Evolutionary conservation across 2,329 filamentous ascomycete species (phyloP), one percentile per base, ranked within the genome.

Genomic region (Trichoderma arundinaceum): DNA sequence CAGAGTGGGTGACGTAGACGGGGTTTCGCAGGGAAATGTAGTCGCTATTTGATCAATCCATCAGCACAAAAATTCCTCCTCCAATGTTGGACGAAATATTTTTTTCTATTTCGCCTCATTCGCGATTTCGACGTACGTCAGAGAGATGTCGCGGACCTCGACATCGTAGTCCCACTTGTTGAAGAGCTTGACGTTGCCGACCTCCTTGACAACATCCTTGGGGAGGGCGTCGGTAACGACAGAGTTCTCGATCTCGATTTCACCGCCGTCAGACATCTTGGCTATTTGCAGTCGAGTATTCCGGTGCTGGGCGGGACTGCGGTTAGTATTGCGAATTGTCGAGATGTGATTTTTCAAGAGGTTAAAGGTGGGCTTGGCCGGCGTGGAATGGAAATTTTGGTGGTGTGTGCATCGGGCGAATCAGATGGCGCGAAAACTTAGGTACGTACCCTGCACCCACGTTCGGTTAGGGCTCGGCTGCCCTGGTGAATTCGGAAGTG

Each of bases 1-100:
- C 95, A 74, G 94, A 96, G 90, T 99, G 95, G 81, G 95, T 93
- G 84, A 97, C 89, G 87, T 98, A 99, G 87, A 98, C 95, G 77
- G 95, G 95, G 76, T 94, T 90, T 83, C 95, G 93, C 88, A 99
- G 97, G 85, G 97, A 95, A 83, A 99, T 95, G 89, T 99, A 99
- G 83, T 99, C 95, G 87, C 95, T 99, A 75, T 77, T 68, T 70
- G 66, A 67, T 70, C 66, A 67, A 69, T 72, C 69, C 68, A 71
- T 79, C 74, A 79, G 77, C 72, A 76, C 53, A 67, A 48, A 57
- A 53, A 43, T 15, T 32, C 46, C 46, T 61, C 48, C 52, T 56
- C 51, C 44, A 51, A 35, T 6, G 35, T 49, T 66, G 17, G 13
- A 19, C 44, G 44, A 51, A 51, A 60, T 15, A 15, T 41, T 56